Evolutionary conservation across 495 filamentous ascomycete species (phyloP).

Genomic region (Annulohypoxylon maeteangense): DNA sequence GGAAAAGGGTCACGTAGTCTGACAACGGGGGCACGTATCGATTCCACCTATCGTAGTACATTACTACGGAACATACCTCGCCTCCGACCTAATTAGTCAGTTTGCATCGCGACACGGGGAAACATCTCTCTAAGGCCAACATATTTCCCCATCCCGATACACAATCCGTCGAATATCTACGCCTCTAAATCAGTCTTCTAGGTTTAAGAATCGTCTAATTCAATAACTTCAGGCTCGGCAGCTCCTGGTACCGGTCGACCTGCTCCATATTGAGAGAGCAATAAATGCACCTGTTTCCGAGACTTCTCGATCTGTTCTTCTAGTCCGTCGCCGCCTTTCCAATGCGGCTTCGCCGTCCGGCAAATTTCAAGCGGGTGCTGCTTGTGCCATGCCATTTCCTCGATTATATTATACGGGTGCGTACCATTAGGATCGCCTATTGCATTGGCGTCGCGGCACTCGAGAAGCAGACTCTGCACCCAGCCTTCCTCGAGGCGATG

Average conservation of each 20-base stretch:
- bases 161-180: not conserved
- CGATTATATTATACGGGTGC: not conserved
- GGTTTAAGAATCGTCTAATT: not conserved
- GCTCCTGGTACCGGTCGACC: not conserved
- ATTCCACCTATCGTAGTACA: constrained; percentile 7
- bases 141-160: not conserved
- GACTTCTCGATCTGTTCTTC: constrained; percentile 13
- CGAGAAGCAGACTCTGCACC: constrained; percentile 33
- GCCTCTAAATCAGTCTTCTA: not conserved
- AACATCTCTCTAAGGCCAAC: not conserved
- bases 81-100: not conserved
- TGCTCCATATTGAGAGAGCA: constrained; percentile 33
- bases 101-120: not conserved
- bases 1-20: not conserved
- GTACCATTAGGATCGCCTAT: constrained; percentile 21
- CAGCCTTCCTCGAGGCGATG: constrained; percentile 24
- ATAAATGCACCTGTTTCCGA: constrained; percentile 16
- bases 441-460: constrained; percentile 22
- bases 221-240: not conserved
- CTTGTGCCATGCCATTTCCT: constrained; percentile 5
- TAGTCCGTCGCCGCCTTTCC: not conserved
- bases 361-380: constrained; percentile 33
- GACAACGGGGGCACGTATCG: not conserved
- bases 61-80: not conserved
- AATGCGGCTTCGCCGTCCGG: not conserved